Base-by-base conservation (phyloP, 2,329 filamentous ascomycete genomes). In the Curvularia sp. region DNA sequence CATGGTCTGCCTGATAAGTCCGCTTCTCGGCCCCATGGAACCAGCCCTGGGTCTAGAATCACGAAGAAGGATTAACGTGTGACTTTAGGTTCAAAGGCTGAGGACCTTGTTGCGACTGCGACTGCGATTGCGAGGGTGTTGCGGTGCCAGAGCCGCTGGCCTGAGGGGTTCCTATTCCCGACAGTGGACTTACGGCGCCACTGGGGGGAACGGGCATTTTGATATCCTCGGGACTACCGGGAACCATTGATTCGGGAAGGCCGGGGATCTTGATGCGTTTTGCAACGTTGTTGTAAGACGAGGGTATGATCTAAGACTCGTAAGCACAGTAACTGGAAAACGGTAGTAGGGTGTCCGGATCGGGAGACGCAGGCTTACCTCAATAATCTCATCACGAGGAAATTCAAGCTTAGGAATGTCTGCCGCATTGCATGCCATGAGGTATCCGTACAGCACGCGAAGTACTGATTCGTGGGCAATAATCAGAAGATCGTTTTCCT, bases 391-490 rank as follows among this genome's bases (percentile, higher is more conserved):
- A 74, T 99, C 90, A 42, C 95, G 90, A 3, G 95, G 95, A 72
- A 99, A 99, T 66, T 92, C 91, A 61, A 99, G 86, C 67, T 89
- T 90, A 3, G 95, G 95, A 62, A 99, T 99, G 72, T 96, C 93
- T 77, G 90, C 90, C 8, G 96, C 93, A 74, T 94, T 95, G 80
- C 95, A 98, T 68, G 96, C 95, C 95, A 99, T 99, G 38, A 99
- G 83, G 78, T 99, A 99, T 23, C 93, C 93, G 74, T 99, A 99
- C 3, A 99, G 84, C 23, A 99, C 95, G 42, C 95, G 91, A 46
- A 99, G 84, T n/a, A 99, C 95, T 50, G 92, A 96, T 77, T 99
- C 95, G 77, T 99, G 95, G 0, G 95, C 95, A 67, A 99, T 97
- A 73, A 99, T 97, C 52, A 99, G 85, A n/a, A 99, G 84, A 74